Evolutionary conservation across 2,329 filamentous ascomycete genomes (phyloP).

Genomic region (Diaporthe amygdali): DNA sequence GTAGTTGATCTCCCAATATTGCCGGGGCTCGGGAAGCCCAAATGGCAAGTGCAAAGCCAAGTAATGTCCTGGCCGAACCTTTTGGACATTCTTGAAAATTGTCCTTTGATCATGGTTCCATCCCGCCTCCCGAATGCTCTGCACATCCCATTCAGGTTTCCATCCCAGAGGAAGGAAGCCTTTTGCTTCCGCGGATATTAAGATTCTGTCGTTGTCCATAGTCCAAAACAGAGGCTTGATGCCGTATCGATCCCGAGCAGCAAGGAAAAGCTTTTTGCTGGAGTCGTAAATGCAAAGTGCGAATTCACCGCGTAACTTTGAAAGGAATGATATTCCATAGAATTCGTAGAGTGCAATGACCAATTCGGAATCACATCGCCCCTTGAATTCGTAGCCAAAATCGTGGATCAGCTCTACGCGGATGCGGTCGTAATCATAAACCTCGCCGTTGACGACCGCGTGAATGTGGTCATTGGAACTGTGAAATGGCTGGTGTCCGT

Average conservation of each 20-base stretch:
- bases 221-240: slow-evolving; percentile 64
- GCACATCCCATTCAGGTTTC: slow-evolving; percentile 58
- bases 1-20: slow-evolving; percentile 60
- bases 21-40: slow-evolving; percentile 41
- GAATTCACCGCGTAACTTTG: slow-evolving; percentile 59
- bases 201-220: slow-evolving; percentile 41
- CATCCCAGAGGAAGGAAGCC: slow-evolving; percentile 56
- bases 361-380: slow-evolving; percentile 56
- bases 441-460: slow-evolving; percentile 64
- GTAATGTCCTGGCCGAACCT: slow-evolving; percentile 51
- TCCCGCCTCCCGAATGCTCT: slow-evolving; percentile 45
- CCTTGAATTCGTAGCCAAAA: slow-evolving; percentile 48
- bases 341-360: slow-evolving; percentile 57
- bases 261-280: slow-evolving; percentile 46
- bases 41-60: slow-evolving; percentile 40
- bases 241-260: slow-evolving; percentile 58
- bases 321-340: slow-evolving; percentile 44
- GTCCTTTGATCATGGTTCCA: slow-evolving; percentile 52
- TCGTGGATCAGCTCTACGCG: slow-evolving; percentile 40
- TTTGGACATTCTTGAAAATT: slow-evolving; percentile 52
- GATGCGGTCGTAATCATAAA: slow-evolving; percentile 59
- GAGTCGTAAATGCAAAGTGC: slow-evolving; percentile 57
- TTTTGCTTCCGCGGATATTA: slow-evolving; percentile 60
- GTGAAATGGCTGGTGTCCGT: slow-evolving; percentile 53
- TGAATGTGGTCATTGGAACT: slow-evolving; percentile 47